Evolutionary conservation across 73 alveolate species (phyloP).

Genomic region (Symbiodinium natans): DNA sequence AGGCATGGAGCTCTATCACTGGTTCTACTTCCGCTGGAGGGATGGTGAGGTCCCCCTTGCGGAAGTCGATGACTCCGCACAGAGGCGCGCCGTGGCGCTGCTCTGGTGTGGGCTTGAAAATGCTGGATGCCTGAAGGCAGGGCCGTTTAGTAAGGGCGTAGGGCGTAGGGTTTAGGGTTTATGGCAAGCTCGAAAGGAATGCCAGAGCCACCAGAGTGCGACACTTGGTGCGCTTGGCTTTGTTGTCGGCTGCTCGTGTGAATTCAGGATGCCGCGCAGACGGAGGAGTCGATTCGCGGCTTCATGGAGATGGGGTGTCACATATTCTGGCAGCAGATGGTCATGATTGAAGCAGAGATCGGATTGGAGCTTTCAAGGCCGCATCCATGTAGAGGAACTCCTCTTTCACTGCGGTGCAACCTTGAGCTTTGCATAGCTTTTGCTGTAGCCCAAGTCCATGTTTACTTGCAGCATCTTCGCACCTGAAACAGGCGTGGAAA

Average conservation of each 20-base stretch:
- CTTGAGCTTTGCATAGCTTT: no score
- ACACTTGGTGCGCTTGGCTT: no score
- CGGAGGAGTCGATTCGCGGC: neutral
- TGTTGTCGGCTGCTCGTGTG: no score
- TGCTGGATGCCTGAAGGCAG: neutral
- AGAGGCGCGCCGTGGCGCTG: neutral
- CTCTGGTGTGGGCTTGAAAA: neutral
- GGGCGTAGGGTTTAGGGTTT: neutral
- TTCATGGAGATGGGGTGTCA: neutral
- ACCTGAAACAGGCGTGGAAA: neutral
- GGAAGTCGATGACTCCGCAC: neutral
- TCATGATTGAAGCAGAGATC: neutral
- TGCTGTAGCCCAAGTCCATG: no score
- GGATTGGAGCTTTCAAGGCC: neutral
- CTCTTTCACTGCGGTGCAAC: no score
- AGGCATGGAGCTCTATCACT: slow-evolving; percentile 25
- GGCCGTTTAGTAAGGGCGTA: neutral
- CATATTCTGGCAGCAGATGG: slow-evolving; percentile 13
- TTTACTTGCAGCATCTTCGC: neutral
- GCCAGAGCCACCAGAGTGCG: no score
- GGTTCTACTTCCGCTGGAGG: slow-evolving; percentile 22
- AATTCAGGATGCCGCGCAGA: neutral
- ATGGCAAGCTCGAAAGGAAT: no score
- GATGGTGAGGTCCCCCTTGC: neutral
- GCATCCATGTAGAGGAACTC: no score